phyloP scores from a whole-genome alignment of 2,329 filamentous ascomycete species.

The Fusarium sp. region DNA sequence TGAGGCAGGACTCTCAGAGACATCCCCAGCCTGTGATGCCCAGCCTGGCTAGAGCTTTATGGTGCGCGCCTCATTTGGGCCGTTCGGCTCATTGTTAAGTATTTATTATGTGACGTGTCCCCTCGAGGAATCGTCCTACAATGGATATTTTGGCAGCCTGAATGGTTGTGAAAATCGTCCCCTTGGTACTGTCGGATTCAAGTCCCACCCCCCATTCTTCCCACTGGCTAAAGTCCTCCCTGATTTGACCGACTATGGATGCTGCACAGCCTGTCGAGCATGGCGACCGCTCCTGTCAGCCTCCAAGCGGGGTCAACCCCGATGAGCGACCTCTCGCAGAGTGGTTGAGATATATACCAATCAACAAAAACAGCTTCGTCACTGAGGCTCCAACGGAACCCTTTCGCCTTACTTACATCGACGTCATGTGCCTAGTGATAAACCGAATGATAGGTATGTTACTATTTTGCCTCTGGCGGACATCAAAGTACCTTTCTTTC shows the following conservation, averaged over 20 bases:
- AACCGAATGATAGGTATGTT: not conserved
- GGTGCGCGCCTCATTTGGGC: not conserved
- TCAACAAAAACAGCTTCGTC: not conserved
- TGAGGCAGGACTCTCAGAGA: not conserved
- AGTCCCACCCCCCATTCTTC: not conserved
- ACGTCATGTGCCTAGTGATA: not conserved
- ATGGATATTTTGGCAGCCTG: not conserved
- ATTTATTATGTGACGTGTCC: not conserved
- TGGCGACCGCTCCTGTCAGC: not conserved
- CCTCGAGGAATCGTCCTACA: not conserved
- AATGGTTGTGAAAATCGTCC: not conserved
- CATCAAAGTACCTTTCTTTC: not conserved
- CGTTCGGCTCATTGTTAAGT: not conserved
- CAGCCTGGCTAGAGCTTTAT: not conserved
- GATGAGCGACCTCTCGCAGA: not conserved
- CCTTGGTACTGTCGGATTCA: not conserved
- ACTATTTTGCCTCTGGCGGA: not conserved
- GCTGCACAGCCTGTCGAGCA: not conserved
- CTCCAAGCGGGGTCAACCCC: not conserved
- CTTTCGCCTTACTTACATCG: not conserved
- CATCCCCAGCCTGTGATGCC: not conserved
- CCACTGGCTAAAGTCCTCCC: not conserved
- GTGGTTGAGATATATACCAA: accelerated
- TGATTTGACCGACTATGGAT: not conserved
- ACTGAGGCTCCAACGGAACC: not conserved